Evolutionary conservation across 306 rosid species (phyloP).

Genomic region (Vigna reflexopilosa): DNA sequence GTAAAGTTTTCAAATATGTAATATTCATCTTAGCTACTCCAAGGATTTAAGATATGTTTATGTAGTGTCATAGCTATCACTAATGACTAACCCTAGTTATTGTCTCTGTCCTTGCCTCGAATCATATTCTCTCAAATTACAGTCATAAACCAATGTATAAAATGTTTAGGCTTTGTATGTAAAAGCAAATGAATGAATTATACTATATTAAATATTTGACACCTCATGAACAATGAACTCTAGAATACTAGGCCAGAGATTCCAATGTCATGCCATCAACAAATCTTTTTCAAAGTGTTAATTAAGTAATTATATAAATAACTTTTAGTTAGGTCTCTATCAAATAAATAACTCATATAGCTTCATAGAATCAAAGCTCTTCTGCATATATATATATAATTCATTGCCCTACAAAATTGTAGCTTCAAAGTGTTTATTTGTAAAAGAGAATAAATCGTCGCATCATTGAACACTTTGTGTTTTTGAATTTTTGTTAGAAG

Average conservation of each 20-base stretch:
- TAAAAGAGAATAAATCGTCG: not conserved
- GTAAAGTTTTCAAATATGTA: not conserved
- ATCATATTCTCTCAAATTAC: not conserved
- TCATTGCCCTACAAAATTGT: not conserved
- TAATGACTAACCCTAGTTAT: not conserved
- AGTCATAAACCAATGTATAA: not conserved
- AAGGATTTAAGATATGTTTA: not conserved
- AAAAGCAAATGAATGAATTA: not conserved
- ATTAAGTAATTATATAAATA: not conserved
- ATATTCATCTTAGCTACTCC: constrained; percentile 3
- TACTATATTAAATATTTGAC: too few species aligned
- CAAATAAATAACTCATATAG: not conserved
- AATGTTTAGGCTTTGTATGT: not conserved
- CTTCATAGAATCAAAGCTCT: not conserved
- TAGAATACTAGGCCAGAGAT: not conserved
- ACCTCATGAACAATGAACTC: not conserved
- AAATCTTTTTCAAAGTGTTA: not conserved
- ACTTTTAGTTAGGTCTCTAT: not conserved
- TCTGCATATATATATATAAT: not conserved
- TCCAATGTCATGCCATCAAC: not conserved
- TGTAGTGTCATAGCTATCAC: not conserved
- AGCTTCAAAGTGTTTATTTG: not conserved
- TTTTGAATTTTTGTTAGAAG: not conserved
- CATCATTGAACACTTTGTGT: not conserved
- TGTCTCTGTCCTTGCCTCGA: not conserved